Evolutionary conservation across 371 early-diverging fungal species (phyloP), one percentile per base, ranked within the genome.

Genomic region (Rhizopus microsporus): DNA sequence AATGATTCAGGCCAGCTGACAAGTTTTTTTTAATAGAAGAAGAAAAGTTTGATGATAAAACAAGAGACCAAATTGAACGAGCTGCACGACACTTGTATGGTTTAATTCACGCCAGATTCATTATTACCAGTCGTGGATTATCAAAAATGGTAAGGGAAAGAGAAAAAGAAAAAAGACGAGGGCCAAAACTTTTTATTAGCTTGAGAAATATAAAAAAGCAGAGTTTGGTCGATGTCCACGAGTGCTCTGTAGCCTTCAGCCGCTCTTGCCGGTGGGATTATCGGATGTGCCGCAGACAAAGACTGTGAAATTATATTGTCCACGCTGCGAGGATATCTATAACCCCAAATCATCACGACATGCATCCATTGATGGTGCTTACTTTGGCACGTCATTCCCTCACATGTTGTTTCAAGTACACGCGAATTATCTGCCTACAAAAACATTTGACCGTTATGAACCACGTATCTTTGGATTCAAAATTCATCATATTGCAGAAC

Each of bases 401-500:
- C 93, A 95, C 61, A 86, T 99, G 81, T 82, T 99, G 38, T 91
- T 97, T 72, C 83, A 93, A 72, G 86, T 86, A 15, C 93, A 93
- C 71, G 91, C 94, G 34, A 83, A 92, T 53, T 75, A 90, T 35
- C 69, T 88, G 53, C 94, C 94, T 4, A 78, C 75, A 3, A 71
- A 72, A 47, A 56, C 72, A 33, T 64, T 69, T 12, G 87, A 89
- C 38, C 82, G 91, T 39, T 96, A 96, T 69, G 82, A 88, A 43
- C 98, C 98, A 29, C 87, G 84, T 54, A 93, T 96, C 33, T 98
- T 95, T 84, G 98, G 98, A 7, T 96, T 98, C 78, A 89, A 88
- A 61, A 70, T 96, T 51, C 93, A 91, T 68, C 80, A 86, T 39
- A 82, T 81, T 38, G 89, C 91, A 51, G 82, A 83, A 57, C 90